Percentiles rank a stretch among this genome's conserved stretches.
These are phyloP conservation scores for Pugionium cornutum DNA, from an alignment of 345 rosid species.

Conservation along the genomic window DNA sequence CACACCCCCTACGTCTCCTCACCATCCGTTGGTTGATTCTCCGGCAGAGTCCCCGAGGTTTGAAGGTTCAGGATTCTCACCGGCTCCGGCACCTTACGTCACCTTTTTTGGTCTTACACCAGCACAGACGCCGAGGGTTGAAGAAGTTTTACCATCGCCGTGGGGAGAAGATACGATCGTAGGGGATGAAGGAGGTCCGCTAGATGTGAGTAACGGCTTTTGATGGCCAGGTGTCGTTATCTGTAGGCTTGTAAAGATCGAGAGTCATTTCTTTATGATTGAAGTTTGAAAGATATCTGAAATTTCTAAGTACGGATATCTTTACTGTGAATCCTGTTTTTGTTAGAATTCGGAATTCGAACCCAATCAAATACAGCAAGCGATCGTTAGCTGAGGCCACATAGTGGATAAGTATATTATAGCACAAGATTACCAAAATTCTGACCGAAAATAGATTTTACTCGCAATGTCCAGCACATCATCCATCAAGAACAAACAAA, in stretches of 20 bases:
- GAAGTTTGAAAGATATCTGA: not conserved
- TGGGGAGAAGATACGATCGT: conserved; percentile 31
- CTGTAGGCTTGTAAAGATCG: not conserved
- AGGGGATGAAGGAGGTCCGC: conserved; percentile 36
- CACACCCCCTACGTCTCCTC: conserved; percentile 1
- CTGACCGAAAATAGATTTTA: not conserved
- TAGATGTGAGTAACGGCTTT: conserved; percentile 26
- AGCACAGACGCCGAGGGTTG: conserved; percentile 30
- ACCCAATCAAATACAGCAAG: no score
- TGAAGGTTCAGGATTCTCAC: conserved; percentile 14
- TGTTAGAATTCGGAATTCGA: not conserved
- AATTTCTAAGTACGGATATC: not conserved
- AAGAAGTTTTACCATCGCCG: conserved; percentile 32
- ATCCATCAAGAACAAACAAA: conserved; percentile 23
- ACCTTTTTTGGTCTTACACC: conserved; percentile 6
- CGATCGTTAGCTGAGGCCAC: not conserved
- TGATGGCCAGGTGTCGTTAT: conserved; percentile 23
- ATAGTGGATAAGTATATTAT: not conserved
- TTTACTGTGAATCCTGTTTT: not conserved
- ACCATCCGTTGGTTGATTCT: conserved; percentile 21
- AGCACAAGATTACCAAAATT: not conserved
- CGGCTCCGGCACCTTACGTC: conserved; percentile 32
- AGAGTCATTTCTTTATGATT: not conserved
- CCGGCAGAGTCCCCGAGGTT: conserved; percentile 28
- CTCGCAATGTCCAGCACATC: conserved; percentile 13